These are phyloP conservation scores for Tardiomyces blankii DNA, from an alignment of 1,139 yeast genomes.

Conservation along the genomic window DNA sequence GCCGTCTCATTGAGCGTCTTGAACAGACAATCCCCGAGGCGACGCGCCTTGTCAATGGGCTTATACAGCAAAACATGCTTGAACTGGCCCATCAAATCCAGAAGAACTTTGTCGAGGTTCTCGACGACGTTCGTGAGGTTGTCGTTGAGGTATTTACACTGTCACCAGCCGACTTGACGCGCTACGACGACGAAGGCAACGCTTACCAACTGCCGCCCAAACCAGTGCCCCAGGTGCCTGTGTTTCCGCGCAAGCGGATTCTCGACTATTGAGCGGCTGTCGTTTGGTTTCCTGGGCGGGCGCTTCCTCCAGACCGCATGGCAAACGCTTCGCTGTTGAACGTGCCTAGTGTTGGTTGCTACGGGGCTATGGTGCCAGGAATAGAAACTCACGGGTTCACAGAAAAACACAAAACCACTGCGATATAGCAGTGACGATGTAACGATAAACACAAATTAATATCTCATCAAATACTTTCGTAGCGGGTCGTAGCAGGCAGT, in stretches of 20 bases:
- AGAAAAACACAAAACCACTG: no score
- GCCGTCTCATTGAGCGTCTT: slow-evolving; percentile 76
- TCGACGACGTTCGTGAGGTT: slow-evolving; percentile 43
- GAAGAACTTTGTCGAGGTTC: slow-evolving; percentile 48
- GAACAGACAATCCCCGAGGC: slow-evolving; percentile 71
- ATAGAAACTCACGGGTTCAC: no score
- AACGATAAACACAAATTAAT: no score
- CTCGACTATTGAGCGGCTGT: neutral
- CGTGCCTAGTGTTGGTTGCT: no score
- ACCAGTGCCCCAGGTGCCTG: slow-evolving; percentile 21
- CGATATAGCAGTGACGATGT: no score
- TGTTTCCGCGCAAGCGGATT: neutral
- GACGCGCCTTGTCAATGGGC: slow-evolving; percentile 56
- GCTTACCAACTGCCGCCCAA: slow-evolving; percentile 33
- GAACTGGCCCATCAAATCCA: slow-evolving; percentile 82
- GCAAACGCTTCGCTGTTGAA: no score
- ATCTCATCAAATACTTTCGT: no score
- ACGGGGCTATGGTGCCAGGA: no score
- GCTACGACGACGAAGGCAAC: slow-evolving; percentile 82
- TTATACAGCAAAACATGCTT: slow-evolving; percentile 58
- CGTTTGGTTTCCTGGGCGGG: no score
- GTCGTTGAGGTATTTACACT: slow-evolving; percentile 66
- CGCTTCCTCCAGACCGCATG: no score
- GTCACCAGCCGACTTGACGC: slow-evolving; percentile 73
- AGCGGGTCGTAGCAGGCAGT: no score